These are phyloP conservation scores for Coccinonectria pachysandricola DNA, from an alignment of 2,329 filamentous ascomycete genomes.

Conservation along the genomic window DNA sequence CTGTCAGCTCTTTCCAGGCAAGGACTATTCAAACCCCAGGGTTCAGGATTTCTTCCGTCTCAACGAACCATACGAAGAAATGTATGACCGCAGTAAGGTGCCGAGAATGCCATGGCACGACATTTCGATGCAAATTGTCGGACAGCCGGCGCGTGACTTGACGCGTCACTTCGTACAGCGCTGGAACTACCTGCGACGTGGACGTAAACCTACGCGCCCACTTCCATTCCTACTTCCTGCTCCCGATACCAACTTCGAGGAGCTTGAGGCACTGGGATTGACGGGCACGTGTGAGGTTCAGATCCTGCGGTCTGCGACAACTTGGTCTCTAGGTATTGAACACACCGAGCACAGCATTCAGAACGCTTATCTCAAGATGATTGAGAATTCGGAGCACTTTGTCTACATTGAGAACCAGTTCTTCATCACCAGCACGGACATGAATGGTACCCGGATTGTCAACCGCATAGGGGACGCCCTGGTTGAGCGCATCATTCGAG, in stretches of 20 bases:
- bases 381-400: slow-evolving; percentile 90
- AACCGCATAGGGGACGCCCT: slow-evolving; percentile 93
- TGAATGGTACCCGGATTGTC: slow-evolving; percentile 75
- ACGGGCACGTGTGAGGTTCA: slow-evolving; percentile 95
- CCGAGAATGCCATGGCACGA: slow-evolving; percentile 99
- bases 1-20: slow-evolving; percentile 92
- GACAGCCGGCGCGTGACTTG: slow-evolving; percentile 86
- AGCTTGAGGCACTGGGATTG: slow-evolving; percentile 78
- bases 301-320: slow-evolving; percentile 78
- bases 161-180: slow-evolving; percentile 94
- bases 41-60: slow-evolving; percentile 92
- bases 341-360: slow-evolving; percentile 90
- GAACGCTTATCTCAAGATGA: slow-evolving; percentile 89
- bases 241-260: slow-evolving; percentile 78
- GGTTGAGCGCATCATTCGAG: slow-evolving; percentile 81
- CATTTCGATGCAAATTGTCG: slow-evolving; percentile 94
- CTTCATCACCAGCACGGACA: slow-evolving; percentile 88
- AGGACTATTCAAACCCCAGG: slow-evolving; percentile 95
- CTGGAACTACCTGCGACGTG: slow-evolving; percentile 94
- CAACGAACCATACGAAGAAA: slow-evolving; percentile 93
- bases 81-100: slow-evolving; percentile 86
- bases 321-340: slow-evolving; percentile 87
- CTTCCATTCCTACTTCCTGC: slow-evolving; percentile 89
- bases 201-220: slow-evolving; percentile 84
- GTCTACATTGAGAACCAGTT: slow-evolving; percentile 99